Conservation (phyloP, 495 filamentous ascomycete genomes). For the Patellaria atrata region DNA sequence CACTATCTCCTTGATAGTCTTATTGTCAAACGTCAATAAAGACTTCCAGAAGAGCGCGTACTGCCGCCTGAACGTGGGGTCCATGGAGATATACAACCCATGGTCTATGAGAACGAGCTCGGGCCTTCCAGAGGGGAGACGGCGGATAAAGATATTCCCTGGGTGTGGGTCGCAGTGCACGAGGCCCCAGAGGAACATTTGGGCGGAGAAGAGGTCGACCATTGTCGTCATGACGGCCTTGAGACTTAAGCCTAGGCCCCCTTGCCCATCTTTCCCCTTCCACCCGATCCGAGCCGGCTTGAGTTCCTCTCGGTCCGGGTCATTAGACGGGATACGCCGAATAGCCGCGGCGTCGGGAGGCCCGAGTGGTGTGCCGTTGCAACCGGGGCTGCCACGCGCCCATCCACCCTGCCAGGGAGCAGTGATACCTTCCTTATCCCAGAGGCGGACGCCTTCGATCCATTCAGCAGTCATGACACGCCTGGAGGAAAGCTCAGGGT, state of each 20-base stretch:
- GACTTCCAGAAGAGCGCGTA: constrained; percentile 91
- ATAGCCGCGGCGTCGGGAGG: constrained; percentile 31
- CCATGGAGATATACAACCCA: constrained; percentile 86
- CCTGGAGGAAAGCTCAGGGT: constrained; percentile 64
- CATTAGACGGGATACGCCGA: constrained; percentile 31
- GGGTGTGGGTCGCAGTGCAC: constrained; percentile 96
- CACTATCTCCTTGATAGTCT: constrained; percentile 55
- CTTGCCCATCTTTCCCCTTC: constrained; percentile 52
- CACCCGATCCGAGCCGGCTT: constrained; percentile 73
- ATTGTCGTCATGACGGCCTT: constrained; percentile 90
- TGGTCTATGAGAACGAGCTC: constrained; percentile 95
- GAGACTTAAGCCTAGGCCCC: constrained; percentile 67
- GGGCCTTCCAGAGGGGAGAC: constrained; percentile 61
- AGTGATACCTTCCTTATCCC: constrained; percentile 70
- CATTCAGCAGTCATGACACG: constrained; percentile 91
- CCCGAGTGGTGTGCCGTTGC: constrained; percentile 51
- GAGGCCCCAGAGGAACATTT: constrained; percentile 91
- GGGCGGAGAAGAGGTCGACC: constrained; percentile 85
- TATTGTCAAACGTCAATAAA: constrained; percentile 85
- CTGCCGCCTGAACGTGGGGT: constrained; percentile 68
- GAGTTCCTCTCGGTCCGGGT: constrained; percentile 31
- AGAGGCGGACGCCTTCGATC: constrained; percentile 86
- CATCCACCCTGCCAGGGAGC: constrained; percentile 62
- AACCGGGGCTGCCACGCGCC: constrained; percentile 61
- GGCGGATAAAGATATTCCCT: constrained; percentile 90